phyloP scores from a whole-genome alignment of 1,284 basidiomycete genomes.

The Austroboletus rostrupii region DNA sequence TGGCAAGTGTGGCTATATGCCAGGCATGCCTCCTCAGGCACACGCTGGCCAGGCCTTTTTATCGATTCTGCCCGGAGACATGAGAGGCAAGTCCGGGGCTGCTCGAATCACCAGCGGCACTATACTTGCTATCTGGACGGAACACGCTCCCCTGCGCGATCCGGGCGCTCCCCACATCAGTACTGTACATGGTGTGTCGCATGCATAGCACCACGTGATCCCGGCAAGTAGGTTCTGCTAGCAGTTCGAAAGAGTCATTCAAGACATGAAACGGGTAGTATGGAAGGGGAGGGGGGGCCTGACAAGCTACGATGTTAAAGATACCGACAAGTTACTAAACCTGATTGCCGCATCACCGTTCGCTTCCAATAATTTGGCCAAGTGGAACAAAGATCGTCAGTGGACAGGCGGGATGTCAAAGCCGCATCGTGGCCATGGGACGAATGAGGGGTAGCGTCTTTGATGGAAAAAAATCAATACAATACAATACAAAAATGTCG shows the following conservation, averaged over 20 bases:
- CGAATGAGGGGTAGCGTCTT: constrained; percentile 3
- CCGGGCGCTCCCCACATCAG: background rate
- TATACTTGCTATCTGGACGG: constrained; percentile 16
- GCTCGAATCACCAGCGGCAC: constrained; percentile 5
- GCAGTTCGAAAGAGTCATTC: constrained; percentile 7
- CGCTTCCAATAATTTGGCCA: constrained; percentile 23
- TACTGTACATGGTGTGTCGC: constrained; percentile 3
- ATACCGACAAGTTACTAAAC: constrained; percentile 9
- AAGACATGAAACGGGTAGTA: constrained; percentile 24
- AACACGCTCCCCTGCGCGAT: too few species aligned
- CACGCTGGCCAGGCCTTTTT: constrained; percentile 5
- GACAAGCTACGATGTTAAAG: constrained; percentile 14
- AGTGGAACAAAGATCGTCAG: constrained; percentile 18
- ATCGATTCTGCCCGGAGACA: constrained; percentile 5
- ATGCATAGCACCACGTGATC: constrained; percentile 19
- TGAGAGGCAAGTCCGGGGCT: constrained; percentile 10
- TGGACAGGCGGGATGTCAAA: constrained; percentile 12
- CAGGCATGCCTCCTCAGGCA: constrained; percentile 20
- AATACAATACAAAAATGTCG: constrained; percentile 6
- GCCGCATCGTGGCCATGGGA: constrained; percentile 6
- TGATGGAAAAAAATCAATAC: constrained; percentile 17
- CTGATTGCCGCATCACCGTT: constrained; percentile 6
- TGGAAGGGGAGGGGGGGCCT: constrained; percentile 20
- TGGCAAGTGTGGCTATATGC: constrained; percentile 10
- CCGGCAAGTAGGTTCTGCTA: constrained; percentile 25